Percentiles rank a stretch among this genome's conserved stretches.
Conservation (phyloP, 768 basidiomycete species). For the Suillus hirtellus region DNA sequence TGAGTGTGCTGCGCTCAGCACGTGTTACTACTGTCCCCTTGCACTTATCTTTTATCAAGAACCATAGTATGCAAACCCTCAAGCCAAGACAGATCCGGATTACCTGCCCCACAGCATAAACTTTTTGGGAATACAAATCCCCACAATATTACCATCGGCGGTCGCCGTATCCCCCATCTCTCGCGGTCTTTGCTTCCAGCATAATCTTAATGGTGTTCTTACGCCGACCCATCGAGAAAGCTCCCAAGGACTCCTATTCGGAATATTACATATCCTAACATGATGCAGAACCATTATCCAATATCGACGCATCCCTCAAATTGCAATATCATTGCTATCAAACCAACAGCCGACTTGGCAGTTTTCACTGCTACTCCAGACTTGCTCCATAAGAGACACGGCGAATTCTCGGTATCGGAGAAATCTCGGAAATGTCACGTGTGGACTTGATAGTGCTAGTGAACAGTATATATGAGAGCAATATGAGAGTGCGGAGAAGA, state of each 20-base stretch:
- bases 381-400: neutral
- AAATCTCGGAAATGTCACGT: slow-evolving; percentile 21
- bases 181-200: neutral
- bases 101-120: neutral
- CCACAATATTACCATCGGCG: neutral
- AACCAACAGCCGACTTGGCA: neutral
- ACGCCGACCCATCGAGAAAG: neutral
- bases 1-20: neutral
- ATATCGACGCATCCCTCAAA: neutral
- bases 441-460: slow-evolving; percentile 2
- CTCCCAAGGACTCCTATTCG: neutral
- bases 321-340: neutral
- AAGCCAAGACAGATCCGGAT: neutral
- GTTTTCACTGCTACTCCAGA: neutral
- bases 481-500: slow-evolving; percentile 10
- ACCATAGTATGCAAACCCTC: neutral
- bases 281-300: neutral
- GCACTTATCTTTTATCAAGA: neutral
- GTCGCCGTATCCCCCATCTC: neutral
- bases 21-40: neutral
- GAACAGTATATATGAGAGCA: slow-evolving; percentile 12
- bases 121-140: neutral
- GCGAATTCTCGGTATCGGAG: slow-evolving; percentile 11
- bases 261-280: neutral
- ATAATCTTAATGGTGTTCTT: neutral